Percentiles rank a stretch among this genome's conserved stretches.
These are phyloP conservation scores for Aphanomyces stellatus DNA, from an alignment of 352 stramenopile genomes.

Conservation along the genomic window DNA sequence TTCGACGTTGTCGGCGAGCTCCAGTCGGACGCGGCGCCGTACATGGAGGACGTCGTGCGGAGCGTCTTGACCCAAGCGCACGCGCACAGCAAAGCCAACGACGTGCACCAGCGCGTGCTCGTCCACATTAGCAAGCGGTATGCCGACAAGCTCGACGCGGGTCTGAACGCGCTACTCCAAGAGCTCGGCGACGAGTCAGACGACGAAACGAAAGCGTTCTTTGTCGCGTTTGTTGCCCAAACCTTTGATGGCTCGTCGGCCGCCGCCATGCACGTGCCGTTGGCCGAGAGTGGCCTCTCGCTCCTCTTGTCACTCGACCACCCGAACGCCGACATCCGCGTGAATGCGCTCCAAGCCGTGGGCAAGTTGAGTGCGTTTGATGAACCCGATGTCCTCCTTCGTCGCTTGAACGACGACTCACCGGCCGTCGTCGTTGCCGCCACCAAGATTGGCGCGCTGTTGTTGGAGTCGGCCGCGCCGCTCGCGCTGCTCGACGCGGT, in stretches of 20 bases:
- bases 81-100: background rate
- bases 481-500: conserved; percentile 46
- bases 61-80: conserved; percentile 28
- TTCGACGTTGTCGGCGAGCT: conserved; percentile 33
- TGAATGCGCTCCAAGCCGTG: conserved; percentile 59
- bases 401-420: conserved; percentile 68
- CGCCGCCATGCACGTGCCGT: conserved; percentile 8
- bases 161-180: conserved; percentile 1
- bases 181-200: background rate
- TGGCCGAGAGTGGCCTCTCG: conserved; percentile 25
- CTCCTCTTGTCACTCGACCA: conserved; percentile 71
- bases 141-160: conserved; percentile 9
- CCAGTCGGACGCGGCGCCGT: conserved; percentile 26
- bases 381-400: conserved; percentile 44
- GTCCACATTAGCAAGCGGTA: conserved; percentile 7
- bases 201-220: conserved; percentile 6
- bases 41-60: conserved; percentile 41
- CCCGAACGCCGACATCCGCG: conserved; percentile 61
- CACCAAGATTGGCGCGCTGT: conserved; percentile 41
- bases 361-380: conserved; percentile 30
- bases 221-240: background rate
- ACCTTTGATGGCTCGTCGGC: conserved; percentile 5
- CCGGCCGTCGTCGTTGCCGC: conserved; percentile 51
- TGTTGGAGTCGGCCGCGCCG: conserved; percentile 43
- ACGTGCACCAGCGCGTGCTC: background rate